Conservation (phyloP, 2,329 filamentous ascomycete species). For the Neofusicoccum cordaticola region DNA sequence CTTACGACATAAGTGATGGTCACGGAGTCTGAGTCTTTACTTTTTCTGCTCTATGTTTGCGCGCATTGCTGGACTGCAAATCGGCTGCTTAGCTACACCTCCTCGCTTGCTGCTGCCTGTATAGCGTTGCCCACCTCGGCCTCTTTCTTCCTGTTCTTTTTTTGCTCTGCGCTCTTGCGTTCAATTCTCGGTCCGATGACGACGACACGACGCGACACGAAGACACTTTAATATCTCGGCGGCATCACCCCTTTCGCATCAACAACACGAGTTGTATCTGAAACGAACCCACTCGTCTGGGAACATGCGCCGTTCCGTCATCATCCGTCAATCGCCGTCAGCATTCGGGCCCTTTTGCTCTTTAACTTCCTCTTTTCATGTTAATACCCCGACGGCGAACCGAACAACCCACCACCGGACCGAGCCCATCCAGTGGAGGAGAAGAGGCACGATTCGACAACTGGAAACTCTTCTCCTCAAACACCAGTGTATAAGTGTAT, state of each 20-base stretch:
- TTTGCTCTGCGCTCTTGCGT: background rate
- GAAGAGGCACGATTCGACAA: background rate
- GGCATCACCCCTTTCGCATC: background rate
- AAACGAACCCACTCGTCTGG: background rate
- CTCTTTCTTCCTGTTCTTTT: background rate
- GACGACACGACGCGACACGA: background rate
- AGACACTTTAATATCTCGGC: background rate
- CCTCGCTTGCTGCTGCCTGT: constrained; percentile 1
- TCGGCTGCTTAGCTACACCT: background rate
- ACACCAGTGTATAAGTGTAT: constrained; percentile 6
- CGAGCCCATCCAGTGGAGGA: background rate
- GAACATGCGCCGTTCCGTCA: background rate
- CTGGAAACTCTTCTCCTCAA: background rate
- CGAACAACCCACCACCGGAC: background rate
- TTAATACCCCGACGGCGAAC: constrained; percentile 1
- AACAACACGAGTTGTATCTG: background rate
- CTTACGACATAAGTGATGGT: constrained; percentile 6
- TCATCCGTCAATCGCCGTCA: background rate
- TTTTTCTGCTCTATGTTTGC: background rate
- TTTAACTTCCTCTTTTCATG: background rate
- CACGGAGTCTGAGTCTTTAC: constrained; percentile 8
- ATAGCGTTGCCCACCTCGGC: background rate
- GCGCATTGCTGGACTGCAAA: background rate
- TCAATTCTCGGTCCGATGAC: background rate
- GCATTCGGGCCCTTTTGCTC: background rate